Percentiles rank a stretch among this genome's conserved stretches.
Evolutionary conservation across 139 green algal species (phyloP).

Genomic region (Chlorella vulgaris): DNA sequence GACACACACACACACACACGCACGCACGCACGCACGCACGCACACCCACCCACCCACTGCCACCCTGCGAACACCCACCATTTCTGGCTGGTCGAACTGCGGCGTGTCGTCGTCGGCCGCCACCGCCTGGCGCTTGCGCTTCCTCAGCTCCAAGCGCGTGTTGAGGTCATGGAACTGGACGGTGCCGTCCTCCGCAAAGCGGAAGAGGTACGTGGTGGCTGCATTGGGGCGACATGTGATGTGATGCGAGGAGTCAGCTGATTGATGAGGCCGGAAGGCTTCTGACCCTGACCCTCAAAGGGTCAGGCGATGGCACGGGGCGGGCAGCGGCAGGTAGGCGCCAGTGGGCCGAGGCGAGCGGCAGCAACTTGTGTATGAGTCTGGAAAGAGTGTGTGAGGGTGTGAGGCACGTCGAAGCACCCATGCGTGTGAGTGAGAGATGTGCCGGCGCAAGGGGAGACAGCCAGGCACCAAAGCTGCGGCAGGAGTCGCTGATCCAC

Average conservation of each 20-base stretch:
- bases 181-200: slow-evolving; percentile 32
- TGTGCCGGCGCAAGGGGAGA: too few species aligned
- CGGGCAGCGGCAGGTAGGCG: too few species aligned
- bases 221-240: not conserved
- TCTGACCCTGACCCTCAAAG: too few species aligned
- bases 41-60: not conserved
- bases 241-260: not conserved
- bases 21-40: not conserved
- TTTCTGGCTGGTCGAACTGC: slow-evolving; percentile 37
- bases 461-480: too few species aligned
- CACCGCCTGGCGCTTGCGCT: slow-evolving; percentile 34
- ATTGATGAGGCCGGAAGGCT: not conserved
- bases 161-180: slow-evolving; percentile 46
- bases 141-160: slow-evolving; percentile 32
- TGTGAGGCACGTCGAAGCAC: too few species aligned
- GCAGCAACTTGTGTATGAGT: too few species aligned
- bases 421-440: too few species aligned
- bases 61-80: slow-evolving; percentile 1
- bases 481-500: too few species aligned
- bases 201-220: slow-evolving; percentile 51
- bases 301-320: too few species aligned
- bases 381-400: too few species aligned
- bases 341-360: too few species aligned
- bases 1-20: too few species aligned
- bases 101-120: not conserved